phyloP scores from a whole-genome alignment of 2,329 filamentous ascomycete species.

The Talaromyces islandicus region DNA sequence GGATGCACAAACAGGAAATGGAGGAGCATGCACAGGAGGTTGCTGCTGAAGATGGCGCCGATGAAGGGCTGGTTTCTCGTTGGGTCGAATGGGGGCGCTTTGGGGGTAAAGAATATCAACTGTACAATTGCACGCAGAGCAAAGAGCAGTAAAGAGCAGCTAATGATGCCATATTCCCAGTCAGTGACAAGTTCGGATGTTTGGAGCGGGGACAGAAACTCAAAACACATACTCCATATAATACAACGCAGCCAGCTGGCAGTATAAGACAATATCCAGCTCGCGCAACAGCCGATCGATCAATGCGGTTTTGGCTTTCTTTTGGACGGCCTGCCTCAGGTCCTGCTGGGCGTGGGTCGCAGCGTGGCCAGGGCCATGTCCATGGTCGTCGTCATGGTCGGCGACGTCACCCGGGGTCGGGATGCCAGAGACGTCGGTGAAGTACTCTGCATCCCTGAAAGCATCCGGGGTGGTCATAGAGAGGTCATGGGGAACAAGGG shows the following conservation, averaged over 20 bases:
- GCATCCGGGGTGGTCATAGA: constrained; percentile 43
- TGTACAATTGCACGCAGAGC: constrained; percentile 50
- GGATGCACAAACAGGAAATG: constrained; percentile 51
- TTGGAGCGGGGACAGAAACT: neutral
- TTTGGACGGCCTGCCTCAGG: constrained; percentile 28
- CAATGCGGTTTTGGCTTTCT: constrained; percentile 38
- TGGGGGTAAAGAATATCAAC: constrained; percentile 54
- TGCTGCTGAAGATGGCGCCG: constrained; percentile 49
- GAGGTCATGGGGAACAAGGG: constrained; percentile 31
- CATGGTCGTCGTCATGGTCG: constrained; percentile 9
- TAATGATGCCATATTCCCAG: constrained; percentile 18
- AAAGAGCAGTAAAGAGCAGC: constrained; percentile 55
- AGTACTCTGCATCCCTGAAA: constrained; percentile 42
- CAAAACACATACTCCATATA: constrained; percentile 53
- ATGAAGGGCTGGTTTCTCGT: constrained; percentile 49
- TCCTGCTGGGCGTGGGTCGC: constrained; percentile 13
- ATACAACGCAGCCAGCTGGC: constrained; percentile 56
- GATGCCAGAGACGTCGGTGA: constrained; percentile 40
- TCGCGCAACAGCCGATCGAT: constrained; percentile 53
- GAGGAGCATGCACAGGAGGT: constrained; percentile 51
- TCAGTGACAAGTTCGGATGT: neutral
- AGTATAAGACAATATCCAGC: constrained; percentile 56
- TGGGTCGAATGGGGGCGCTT: constrained; percentile 47
- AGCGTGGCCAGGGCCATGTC: neutral
- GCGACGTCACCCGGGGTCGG: constrained; percentile 19